These are phyloP conservation scores for Colletotrichum endophyticum DNA, from an alignment of 2,329 filamentous ascomycete genomes.

Conservation along the genomic window DNA sequence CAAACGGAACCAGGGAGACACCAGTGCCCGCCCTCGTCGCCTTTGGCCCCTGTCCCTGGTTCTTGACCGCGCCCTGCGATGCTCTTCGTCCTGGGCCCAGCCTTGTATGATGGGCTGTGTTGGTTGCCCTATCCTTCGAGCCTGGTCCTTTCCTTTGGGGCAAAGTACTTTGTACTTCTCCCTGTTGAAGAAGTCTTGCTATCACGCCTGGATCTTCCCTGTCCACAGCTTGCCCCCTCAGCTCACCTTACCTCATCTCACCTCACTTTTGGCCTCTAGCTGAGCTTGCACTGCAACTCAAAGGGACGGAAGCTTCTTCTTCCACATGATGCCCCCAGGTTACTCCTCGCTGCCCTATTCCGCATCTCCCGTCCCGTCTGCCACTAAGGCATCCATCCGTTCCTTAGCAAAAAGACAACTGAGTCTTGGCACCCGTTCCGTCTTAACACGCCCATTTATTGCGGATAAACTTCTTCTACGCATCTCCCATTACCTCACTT, in stretches of 20 bases:
- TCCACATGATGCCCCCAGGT: not conserved
- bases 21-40: not conserved
- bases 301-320: not conserved
- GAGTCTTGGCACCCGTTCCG: not conserved
- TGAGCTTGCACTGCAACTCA: not conserved
- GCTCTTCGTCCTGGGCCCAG: not conserved
- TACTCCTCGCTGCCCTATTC: slow-evolving; percentile 3
- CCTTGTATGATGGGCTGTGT: not conserved
- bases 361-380: slow-evolving; percentile 7
- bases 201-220: not conserved
- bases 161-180: not conserved
- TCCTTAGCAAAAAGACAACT: not conserved
- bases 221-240: not conserved
- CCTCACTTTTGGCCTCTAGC: not conserved
- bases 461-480: not conserved
- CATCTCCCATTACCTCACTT: not conserved
- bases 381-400: not conserved
- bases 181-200: not conserved
- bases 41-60: not conserved
- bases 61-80: not conserved
- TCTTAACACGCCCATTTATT: not conserved
- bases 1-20: not conserved
- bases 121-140: not conserved
- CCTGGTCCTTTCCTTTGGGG: not conserved
- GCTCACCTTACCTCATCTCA: slow-evolving; percentile 1